Evolutionary conservation across 2,329 filamentous ascomycete species (phyloP).

Genomic region (Fusarium irregulare): DNA sequence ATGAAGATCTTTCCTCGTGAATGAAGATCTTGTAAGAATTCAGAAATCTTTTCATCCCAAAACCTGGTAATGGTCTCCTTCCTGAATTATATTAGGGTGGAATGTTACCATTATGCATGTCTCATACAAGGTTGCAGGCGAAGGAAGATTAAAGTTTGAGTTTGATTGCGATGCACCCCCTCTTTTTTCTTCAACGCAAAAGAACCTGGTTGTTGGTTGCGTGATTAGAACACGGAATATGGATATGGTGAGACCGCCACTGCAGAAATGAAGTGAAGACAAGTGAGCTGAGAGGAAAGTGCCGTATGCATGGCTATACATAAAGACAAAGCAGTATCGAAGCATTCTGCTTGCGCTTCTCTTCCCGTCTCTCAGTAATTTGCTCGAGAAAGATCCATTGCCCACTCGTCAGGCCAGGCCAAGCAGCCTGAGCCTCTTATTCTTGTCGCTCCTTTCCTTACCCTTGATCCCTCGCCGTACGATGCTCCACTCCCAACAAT

Average conservation of each 20-base stretch:
- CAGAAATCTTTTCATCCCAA: background rate
- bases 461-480: background rate
- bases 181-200: background rate
- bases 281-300: background rate
- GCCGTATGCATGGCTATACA: background rate
- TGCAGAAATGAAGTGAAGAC: no score
- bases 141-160: background rate
- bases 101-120: background rate
- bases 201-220: background rate
- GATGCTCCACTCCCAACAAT: slow-evolving; percentile 7
- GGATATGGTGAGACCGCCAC: background rate
- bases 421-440: background rate
- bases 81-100: background rate
- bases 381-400: no score
- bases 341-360: background rate
- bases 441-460: background rate
- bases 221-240: background rate
- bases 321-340: background rate
- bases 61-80: background rate
- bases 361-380: background rate
- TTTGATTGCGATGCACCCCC: background rate
- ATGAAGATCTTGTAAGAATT: slow-evolving; percentile 2
- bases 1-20: background rate
- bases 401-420: background rate
- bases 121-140: background rate